A percentile compares a stretch with the other conserved stretches of the same genome.
Conservation (phyloP, 495 filamentous ascomycete genomes). For the Elasticomyces elasticus region DNA sequence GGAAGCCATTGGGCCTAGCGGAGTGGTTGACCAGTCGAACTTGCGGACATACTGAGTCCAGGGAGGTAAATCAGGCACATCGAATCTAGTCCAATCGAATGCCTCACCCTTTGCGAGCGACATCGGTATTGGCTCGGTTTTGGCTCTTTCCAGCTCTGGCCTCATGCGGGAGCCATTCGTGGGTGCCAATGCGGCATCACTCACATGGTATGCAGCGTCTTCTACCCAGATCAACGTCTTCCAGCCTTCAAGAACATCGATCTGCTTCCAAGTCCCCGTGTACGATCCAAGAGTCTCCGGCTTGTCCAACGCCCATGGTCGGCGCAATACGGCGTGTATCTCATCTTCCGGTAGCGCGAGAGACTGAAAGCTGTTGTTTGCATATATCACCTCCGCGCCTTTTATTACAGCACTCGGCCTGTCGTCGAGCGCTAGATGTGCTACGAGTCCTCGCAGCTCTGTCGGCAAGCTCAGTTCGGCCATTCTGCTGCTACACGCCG, state of each 20-base stretch:
- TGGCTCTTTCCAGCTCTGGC: neutral
- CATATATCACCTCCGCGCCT: neutral
- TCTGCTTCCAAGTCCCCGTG: constrained; percentile 1
- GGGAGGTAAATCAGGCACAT: neutral
- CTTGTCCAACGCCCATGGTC: neutral
- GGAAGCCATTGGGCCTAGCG: constrained; percentile 52
- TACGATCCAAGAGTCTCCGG: neutral
- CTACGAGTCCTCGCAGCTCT: neutral
- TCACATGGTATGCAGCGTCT: neutral
- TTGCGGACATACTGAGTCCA: constrained; percentile 51
- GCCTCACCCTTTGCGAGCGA: neutral
- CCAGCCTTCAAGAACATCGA: neutral
- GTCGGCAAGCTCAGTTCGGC: neutral
- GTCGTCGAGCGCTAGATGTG: neutral
- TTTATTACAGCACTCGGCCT: neutral
- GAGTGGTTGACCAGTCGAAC: constrained; percentile 53
- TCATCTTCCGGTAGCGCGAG: neutral
- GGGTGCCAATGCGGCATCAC: neutral
- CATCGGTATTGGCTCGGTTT: neutral
- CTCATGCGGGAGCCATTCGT: neutral
- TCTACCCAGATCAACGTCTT: neutral
- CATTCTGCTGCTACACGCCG: neutral
- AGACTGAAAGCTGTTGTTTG: neutral
- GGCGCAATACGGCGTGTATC: neutral
- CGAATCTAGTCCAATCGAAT: constrained; percentile 8